These are phyloP conservation scores for Mrakia gelida DNA, from an alignment of 768 basidiomycete genomes.

Conservation along the genomic window DNA sequence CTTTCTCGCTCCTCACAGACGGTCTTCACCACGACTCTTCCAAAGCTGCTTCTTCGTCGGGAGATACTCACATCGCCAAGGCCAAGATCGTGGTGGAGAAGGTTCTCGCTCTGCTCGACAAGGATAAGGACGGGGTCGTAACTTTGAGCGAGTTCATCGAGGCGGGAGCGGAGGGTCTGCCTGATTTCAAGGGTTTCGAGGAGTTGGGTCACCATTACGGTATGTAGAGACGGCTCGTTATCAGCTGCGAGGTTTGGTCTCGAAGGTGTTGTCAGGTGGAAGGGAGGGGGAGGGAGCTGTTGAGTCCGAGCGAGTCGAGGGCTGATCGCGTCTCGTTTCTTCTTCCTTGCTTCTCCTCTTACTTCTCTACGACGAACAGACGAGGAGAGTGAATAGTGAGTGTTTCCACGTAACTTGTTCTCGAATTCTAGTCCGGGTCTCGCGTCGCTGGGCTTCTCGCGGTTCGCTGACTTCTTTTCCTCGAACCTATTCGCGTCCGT, in stretches of 20 bases:
- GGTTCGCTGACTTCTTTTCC: not conserved
- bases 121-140: slow-evolving; percentile 37
- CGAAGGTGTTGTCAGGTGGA: too few species aligned
- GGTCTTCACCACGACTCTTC: slow-evolving; percentile 33
- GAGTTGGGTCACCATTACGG: slow-evolving; percentile 44
- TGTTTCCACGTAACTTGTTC: not conserved
- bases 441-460: not conserved
- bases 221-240: not conserved
- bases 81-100: slow-evolving; percentile 30
- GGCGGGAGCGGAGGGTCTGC: slow-evolving; percentile 42
- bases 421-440: not conserved
- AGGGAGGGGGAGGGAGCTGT: not conserved
- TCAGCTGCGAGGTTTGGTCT: too few species aligned
- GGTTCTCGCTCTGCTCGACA: slow-evolving; percentile 27
- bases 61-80: slow-evolving; percentile 24
- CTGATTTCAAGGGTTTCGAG: slow-evolving; percentile 43
- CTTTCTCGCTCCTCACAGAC: slow-evolving; percentile 4
- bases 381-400: slow-evolving; percentile 47
- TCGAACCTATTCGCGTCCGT: not conserved
- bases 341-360: not conserved
- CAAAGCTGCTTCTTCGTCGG: slow-evolving; percentile 12
- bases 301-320: not conserved
- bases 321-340: not conserved
- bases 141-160: slow-evolving; percentile 42
- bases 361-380: slow-evolving; percentile 39